A percentile compares a stretch with the other conserved stretches of the same genome.
phyloP scores from a whole-genome alignment of 2,329 filamentous ascomycete genomes.

The Botrytis byssoidea region DNA sequence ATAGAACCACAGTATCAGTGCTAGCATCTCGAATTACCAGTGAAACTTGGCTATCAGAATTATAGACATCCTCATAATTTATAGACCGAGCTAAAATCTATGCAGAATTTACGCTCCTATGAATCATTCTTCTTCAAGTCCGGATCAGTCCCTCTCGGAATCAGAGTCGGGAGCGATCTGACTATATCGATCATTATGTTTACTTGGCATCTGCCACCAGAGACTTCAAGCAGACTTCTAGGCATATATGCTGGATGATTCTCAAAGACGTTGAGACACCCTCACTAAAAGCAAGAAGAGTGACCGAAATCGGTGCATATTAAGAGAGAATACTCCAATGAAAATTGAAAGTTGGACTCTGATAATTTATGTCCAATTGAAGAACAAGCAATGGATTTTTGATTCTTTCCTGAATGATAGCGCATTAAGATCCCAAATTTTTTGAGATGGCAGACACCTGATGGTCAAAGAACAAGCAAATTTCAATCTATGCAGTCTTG shows the following conservation, averaged over 20 bases:
- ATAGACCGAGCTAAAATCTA: background rate
- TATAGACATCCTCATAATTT: background rate
- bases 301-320: background rate
- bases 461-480: background rate
- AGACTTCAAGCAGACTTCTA: background rate
- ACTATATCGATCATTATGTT: background rate
- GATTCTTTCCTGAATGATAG: background rate
- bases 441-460: background rate
- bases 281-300: background rate
- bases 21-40: background rate
- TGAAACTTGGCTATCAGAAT: too few species aligned
- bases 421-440: background rate
- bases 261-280: background rate
- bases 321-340: background rate
- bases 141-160: background rate
- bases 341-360: background rate
- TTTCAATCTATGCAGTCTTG: background rate
- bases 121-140: background rate
- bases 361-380: background rate
- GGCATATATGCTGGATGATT: too few species aligned
- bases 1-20: background rate
- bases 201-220: background rate
- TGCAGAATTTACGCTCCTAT: background rate
- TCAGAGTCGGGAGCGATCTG: background rate
- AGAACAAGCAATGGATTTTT: background rate